phyloP scores from a whole-genome alignment of 805 yeast genomes.

The Pichia kluyveri region DNA sequence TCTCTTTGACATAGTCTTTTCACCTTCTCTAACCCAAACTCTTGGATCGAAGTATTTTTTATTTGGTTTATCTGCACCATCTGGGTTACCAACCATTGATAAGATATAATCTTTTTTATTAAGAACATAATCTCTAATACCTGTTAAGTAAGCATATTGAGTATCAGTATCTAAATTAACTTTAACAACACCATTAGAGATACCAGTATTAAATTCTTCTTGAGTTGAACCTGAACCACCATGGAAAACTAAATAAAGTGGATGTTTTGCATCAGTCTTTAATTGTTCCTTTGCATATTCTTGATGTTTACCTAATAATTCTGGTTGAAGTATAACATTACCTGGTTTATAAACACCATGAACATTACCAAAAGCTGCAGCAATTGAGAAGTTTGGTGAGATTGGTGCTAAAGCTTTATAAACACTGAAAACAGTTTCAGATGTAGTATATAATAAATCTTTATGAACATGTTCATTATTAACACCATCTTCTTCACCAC shows the following conservation, averaged over 20 bases:
- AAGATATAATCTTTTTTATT: constrained; percentile 90
- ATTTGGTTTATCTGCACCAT: constrained; percentile 98
- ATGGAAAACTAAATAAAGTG: constrained; percentile 97
- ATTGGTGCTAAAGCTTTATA: constrained; percentile 84
- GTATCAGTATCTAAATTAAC: constrained; percentile 99
- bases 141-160: constrained; percentile 93
- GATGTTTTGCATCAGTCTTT: constrained; percentile 43
- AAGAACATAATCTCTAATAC: constrained; percentile 96
- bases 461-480: constrained; percentile 91
- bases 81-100: constrained; percentile 96
- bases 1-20: constrained; percentile 92
- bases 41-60: constrained; percentile 99
- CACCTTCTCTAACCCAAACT: constrained; percentile 99
- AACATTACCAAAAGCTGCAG: constrained; percentile 98
- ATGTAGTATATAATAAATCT: constrained; percentile 83
- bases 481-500: constrained; percentile 99
- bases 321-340: constrained; percentile 89
- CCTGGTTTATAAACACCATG: constrained; percentile 99
- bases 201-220: constrained; percentile 85
- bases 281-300: constrained; percentile 66
- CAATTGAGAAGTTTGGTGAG: constrained; percentile 97
- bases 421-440: constrained; percentile 90
- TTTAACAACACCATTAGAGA: constrained; percentile 92
- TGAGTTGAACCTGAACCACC: constrained; percentile 99
- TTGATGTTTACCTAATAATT: constrained; percentile 94